phyloP scores from a whole-genome alignment of 2,329 filamentous ascomycete species.

The Cladophialophora chaetospira region DNA sequence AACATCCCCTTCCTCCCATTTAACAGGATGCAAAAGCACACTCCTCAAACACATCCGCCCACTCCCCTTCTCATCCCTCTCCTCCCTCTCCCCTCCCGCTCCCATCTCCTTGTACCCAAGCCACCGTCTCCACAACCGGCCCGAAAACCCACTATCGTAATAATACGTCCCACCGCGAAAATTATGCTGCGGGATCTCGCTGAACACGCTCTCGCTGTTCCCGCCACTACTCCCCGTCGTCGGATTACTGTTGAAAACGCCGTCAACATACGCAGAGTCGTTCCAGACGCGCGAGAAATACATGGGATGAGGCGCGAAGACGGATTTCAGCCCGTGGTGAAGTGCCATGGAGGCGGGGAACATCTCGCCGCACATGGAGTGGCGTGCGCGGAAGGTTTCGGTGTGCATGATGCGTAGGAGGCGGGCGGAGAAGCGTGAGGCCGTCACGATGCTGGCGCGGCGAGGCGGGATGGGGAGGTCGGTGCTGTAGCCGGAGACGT shows the following conservation, averaged over 20 bases:
- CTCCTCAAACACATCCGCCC: neutral
- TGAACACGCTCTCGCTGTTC: neutral
- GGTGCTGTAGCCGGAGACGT: neutral
- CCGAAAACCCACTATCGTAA: neutral
- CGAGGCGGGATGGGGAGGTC: neutral
- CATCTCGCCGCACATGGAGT: conserved; percentile 2
- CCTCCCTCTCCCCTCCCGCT: neutral
- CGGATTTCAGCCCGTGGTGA: neutral
- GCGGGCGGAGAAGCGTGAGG: neutral
- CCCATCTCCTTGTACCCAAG: neutral
- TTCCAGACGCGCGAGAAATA: neutral
- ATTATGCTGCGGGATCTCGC: conserved; percentile 1
- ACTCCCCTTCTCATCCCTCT: neutral
- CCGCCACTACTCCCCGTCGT: neutral
- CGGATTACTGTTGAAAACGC: neutral
- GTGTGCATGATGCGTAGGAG: neutral
- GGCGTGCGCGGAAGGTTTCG: neutral
- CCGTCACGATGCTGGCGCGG: conserved; percentile 4
- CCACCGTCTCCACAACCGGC: neutral
- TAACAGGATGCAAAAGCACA: neutral
- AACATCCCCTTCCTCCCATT: neutral
- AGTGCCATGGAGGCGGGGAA: conserved; percentile 1
- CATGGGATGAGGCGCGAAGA: conserved; percentile 1
- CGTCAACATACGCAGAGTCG: neutral
- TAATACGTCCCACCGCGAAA: neutral